phyloP scores from a whole-genome alignment of 176 grass and related monocot species.

The Bromus sterilis region DNA sequence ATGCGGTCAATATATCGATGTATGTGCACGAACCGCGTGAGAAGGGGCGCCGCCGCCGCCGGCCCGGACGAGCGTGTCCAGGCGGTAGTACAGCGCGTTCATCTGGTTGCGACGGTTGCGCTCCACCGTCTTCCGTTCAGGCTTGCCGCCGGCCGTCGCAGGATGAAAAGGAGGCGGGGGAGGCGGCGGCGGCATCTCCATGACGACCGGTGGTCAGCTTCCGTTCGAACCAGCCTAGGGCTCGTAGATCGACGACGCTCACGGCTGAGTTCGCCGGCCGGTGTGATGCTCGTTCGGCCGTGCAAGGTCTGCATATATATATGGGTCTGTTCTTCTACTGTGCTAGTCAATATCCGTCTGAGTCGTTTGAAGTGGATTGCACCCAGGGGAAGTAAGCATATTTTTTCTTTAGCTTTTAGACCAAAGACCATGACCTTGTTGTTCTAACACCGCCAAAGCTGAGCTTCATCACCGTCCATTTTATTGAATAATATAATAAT shows the following conservation, averaged over 20 bases:
- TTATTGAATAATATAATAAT: not conserved
- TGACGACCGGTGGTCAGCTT: not conserved
- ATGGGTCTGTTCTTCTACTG: not conserved
- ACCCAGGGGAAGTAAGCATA: not conserved
- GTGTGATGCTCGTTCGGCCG: slow-evolving; percentile 17
- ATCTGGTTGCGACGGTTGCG: slow-evolving; percentile 62
- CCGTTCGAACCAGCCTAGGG: not conserved
- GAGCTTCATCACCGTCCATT: not conserved
- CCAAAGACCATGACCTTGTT: not conserved
- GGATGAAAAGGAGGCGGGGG: not conserved
- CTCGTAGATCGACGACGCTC: not conserved
- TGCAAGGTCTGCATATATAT: slow-evolving; percentile 8
- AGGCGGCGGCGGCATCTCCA: slow-evolving; percentile 34
- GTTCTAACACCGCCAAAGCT: not conserved
- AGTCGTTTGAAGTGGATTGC: not conserved
- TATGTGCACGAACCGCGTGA: not conserved
- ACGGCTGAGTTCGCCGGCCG: not conserved
- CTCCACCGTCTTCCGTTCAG: slow-evolving; percentile 71
- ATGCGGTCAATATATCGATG: not conserved
- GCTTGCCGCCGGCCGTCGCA: not conserved
- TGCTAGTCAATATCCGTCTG: not conserved
- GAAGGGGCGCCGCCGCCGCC: slow-evolving; percentile 1
- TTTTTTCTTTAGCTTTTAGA: not conserved
- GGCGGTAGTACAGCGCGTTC: slow-evolving; percentile 55
- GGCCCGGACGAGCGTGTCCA: slow-evolving; percentile 46